Conservation (phyloP, 2,329 filamentous ascomycete species). For the Talaromyces sp. region DNA sequence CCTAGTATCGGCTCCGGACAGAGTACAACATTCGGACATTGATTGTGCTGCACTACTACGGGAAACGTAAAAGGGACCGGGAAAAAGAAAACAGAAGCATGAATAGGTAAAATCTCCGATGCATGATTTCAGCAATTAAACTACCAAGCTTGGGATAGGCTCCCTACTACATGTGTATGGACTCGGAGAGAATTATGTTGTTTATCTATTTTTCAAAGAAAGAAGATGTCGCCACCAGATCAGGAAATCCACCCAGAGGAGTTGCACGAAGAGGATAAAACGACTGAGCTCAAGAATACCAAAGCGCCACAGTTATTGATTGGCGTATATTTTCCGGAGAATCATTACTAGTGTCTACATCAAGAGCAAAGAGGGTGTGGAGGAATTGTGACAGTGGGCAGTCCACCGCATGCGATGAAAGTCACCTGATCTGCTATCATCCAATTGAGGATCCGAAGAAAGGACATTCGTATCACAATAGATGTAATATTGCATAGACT, state of each 20-base stretch:
- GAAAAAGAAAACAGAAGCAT: background rate
- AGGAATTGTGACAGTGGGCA: background rate
- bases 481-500: background rate
- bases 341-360: background rate
- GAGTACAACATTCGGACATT: background rate
- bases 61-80: background rate
- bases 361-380: slow-evolving; percentile 3
- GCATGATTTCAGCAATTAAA: background rate
- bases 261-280: background rate
- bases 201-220: background rate
- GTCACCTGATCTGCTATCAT: slow-evolving; percentile 3
- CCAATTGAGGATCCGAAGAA: background rate
- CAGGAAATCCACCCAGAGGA: background rate
- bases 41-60: background rate
- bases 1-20: background rate
- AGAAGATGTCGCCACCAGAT: background rate
- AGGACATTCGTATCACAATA: background rate
- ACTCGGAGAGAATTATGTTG: background rate
- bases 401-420: background rate
- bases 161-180: background rate
- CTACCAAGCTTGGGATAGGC: background rate
- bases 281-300: background rate
- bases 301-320: slow-evolving; percentile 7
- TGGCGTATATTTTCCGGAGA: slow-evolving; percentile 8
- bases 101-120: slow-evolving; percentile 8